A percentile compares a stretch with the other conserved stretches of the same genome.
phyloP scores from a whole-genome alignment of 2,329 filamentous ascomycete genomes.

The Cercospora citrullina region DNA sequence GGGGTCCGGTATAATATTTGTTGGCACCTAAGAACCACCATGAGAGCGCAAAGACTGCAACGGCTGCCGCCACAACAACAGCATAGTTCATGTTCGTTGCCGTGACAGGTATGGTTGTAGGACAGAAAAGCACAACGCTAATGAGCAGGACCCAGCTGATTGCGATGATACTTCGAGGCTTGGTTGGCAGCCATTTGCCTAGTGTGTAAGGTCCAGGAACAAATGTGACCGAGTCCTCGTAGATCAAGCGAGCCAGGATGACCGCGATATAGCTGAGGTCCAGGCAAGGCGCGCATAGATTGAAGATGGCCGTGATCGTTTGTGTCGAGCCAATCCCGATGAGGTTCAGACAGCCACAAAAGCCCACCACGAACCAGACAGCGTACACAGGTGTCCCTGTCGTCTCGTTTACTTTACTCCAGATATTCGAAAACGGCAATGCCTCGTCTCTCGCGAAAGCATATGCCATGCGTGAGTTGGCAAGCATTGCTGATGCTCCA shows the following conservation, averaged over 20 bases:
- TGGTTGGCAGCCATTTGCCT: constrained; percentile 47
- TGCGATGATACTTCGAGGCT: constrained; percentile 49
- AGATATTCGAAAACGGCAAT: constrained; percentile 41
- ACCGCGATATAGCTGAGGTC: constrained; percentile 61
- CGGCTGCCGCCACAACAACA: constrained; percentile 49
- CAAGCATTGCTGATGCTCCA: constrained; percentile 63
- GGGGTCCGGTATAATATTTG: constrained; percentile 60
- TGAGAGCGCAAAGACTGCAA: constrained; percentile 49
- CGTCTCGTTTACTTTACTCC: constrained; percentile 47
- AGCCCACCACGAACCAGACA: constrained; percentile 64
- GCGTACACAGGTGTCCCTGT: constrained; percentile 63
- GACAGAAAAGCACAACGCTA: constrained; percentile 59
- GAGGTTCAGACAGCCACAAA: constrained; percentile 54
- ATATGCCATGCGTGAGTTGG: constrained; percentile 52
- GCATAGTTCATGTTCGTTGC: constrained; percentile 52
- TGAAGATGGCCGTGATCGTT: constrained; percentile 54
- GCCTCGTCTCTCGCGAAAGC: constrained; percentile 46
- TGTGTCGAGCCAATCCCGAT: constrained; percentile 54
- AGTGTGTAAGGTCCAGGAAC: constrained; percentile 37
- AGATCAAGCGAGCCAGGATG: constrained; percentile 51
- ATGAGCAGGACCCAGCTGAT: constrained; percentile 64
- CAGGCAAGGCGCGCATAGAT: constrained; percentile 49
- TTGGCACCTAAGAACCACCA: constrained; percentile 45
- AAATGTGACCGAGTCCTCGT: constrained; percentile 8
- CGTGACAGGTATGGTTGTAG: constrained; percentile 46